Evolutionary conservation across 2,329 filamentous ascomycete species (phyloP).

Genomic region (Nemania serpens): DNA sequence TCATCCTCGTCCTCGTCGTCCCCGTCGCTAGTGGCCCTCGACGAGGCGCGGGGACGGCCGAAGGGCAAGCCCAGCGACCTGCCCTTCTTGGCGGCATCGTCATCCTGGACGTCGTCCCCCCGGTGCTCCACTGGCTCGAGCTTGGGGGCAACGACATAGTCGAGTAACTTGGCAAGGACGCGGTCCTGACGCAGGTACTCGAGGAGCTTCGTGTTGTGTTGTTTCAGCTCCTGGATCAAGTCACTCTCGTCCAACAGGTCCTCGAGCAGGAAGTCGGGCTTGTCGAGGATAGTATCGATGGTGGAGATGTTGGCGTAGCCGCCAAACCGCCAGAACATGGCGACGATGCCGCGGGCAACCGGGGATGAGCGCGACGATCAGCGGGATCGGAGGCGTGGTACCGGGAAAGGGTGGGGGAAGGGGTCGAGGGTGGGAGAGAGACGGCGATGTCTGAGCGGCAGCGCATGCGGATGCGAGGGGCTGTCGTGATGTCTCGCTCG

Average conservation of each 20-base stretch:
- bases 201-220: constrained; percentile 96
- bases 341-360: constrained; percentile 46
- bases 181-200: constrained; percentile 90
- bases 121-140: constrained; percentile 61
- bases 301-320: constrained; percentile 97
- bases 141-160: constrained; percentile 87
- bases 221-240: constrained; percentile 95
- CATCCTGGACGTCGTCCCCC: constrained; percentile 49
- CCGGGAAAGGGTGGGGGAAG: too few species aligned
- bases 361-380: too few species aligned
- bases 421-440: too few species aligned
- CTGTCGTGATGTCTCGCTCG: too few species aligned
- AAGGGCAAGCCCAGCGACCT: constrained; percentile 49
- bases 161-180: constrained; percentile 81
- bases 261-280: constrained; percentile 92
- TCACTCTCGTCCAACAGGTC: constrained; percentile 96
- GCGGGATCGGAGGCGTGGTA: too few species aligned
- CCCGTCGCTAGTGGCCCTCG: constrained; percentile 53
- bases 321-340: constrained; percentile 99
- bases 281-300: constrained; percentile 95
- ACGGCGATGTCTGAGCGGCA: too few species aligned
- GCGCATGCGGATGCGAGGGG: too few species aligned
- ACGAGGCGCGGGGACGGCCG: constrained; percentile 58
- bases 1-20: constrained; percentile 76
- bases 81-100: constrained; percentile 45